These are phyloP conservation scores for Achlya hypogyna DNA, from an alignment of 352 stramenopile genomes.

Conservation along the genomic window DNA sequence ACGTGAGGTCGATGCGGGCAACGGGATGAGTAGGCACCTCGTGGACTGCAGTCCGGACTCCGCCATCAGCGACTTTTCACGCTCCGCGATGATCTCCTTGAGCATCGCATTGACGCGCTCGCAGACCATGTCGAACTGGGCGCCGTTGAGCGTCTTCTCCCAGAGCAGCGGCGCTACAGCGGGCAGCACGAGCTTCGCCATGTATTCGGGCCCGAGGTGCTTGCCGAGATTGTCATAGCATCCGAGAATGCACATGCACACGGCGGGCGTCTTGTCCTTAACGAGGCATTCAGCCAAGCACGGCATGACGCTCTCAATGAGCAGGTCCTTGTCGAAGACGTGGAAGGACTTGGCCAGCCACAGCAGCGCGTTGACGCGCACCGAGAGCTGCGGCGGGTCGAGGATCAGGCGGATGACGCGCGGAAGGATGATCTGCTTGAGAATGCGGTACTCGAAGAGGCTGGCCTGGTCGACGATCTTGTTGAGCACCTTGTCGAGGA, in stretches of 20 bases:
- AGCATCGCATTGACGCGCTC: constrained; percentile 85
- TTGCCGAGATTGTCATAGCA: constrained; percentile 87
- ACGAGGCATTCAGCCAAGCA: constrained; percentile 64
- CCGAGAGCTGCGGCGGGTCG: constrained; percentile 64
- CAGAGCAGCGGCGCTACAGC: constrained; percentile 70
- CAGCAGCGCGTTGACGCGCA: constrained; percentile 77
- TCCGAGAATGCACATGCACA: constrained; percentile 81
- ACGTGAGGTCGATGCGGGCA: constrained; percentile 31
- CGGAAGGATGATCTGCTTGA: constrained; percentile 80
- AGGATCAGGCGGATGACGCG: constrained; percentile 84
- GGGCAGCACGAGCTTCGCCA: constrained; percentile 75
- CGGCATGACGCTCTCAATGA: constrained; percentile 75
- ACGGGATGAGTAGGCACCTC: neutral
- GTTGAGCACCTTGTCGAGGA: constrained; percentile 80
- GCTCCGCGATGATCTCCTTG: constrained; percentile 73
- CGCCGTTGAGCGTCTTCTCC: constrained; percentile 67
- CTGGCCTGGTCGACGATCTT: constrained; percentile 82
- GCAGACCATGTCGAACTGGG: constrained; percentile 78
- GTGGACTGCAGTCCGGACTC: constrained; percentile 48
- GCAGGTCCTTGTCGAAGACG: constrained; percentile 81
- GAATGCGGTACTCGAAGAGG: constrained; percentile 81
- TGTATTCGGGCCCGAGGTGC: constrained; percentile 70
- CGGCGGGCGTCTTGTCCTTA: constrained; percentile 70
- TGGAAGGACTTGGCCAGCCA: constrained; percentile 84
- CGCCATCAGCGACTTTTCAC: constrained; percentile 68